These are phyloP conservation scores for barley (Hordeum vulgare) DNA, from an alignment of 176 grass and related monocot genomes.

Conservation along the genomic window DNA sequence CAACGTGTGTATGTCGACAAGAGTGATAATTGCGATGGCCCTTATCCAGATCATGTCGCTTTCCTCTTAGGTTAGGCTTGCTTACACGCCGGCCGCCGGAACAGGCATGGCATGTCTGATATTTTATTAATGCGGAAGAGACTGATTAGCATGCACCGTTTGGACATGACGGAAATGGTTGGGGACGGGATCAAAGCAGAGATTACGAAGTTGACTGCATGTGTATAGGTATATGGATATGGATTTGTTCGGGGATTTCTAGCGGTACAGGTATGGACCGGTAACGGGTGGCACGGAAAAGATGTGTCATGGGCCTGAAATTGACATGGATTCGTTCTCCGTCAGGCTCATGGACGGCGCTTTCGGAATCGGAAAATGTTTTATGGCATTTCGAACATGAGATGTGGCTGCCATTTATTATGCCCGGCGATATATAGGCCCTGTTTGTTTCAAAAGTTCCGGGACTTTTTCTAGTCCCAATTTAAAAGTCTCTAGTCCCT, in stretches of 20 bases:
- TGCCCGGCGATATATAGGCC: not conserved
- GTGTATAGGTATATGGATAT: not conserved
- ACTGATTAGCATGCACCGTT: not conserved
- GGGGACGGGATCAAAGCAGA: not conserved
- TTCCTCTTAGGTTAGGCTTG: slow-evolving; percentile 29
- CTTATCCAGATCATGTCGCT: slow-evolving; percentile 26
- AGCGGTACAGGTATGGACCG: not conserved
- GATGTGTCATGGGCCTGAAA: not conserved
- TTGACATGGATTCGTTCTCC: not conserved
- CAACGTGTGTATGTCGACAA: not conserved
- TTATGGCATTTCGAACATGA: not conserved
- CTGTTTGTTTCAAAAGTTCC: no score
- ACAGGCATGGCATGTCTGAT: not conserved
- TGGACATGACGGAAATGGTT: not conserved
- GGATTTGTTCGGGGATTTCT: not conserved
- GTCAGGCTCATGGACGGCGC: not conserved
- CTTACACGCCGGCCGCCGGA: slow-evolving; percentile 25
- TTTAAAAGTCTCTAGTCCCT: no score
- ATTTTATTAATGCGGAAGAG: not conserved
- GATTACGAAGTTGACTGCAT: not conserved
- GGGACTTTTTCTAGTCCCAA: no score
- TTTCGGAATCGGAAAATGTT: not conserved
- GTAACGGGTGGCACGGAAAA: not conserved
- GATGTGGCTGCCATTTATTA: not conserved
- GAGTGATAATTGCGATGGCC: slow-evolving; percentile 22